Percentiles rank a stretch among this genome's conserved stretches.
phyloP scores from a whole-genome alignment of 2,329 filamentous ascomycete genomes.

The Alternaria novae-zelandiae region DNA sequence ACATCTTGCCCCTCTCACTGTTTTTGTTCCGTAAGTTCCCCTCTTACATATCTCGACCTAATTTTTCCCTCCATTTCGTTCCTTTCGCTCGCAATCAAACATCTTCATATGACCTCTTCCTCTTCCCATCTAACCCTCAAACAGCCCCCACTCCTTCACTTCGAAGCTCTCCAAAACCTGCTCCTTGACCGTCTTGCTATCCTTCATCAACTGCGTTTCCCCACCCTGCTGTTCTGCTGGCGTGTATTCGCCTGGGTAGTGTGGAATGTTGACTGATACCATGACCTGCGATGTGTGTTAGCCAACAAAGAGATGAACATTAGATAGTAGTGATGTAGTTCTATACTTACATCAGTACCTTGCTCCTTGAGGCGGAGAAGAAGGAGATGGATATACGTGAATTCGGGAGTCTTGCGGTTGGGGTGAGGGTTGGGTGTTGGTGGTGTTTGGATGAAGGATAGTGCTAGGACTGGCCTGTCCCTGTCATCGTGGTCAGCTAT shows the following conservation, averaged over 20 bases:
- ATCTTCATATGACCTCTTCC: neutral
- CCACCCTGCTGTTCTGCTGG: constrained; percentile 69
- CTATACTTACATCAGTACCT: constrained; percentile 68
- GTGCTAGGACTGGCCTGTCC: constrained; percentile 67
- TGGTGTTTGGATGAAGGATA: constrained; percentile 66
- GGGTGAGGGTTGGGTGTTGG: constrained; percentile 40
- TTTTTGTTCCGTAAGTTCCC: neutral
- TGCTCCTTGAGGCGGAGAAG: constrained; percentile 77
- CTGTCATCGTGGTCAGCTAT: constrained; percentile 22
- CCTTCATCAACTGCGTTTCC: constrained; percentile 65
- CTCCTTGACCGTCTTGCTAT: constrained; percentile 67
- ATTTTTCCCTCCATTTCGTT: neutral
- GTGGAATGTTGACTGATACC: constrained; percentile 86
- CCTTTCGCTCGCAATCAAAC: neutral
- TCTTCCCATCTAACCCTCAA: constrained; percentile 49
- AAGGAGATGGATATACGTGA: constrained; percentile 78
- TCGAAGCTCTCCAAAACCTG: constrained; percentile 76
- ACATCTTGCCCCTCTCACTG: neutral
- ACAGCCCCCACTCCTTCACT: constrained; percentile 81
- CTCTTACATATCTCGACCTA: neutral
- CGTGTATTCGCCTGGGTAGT: constrained; percentile 76
- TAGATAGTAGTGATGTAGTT: too few relatives aligned
- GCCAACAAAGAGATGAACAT: too few relatives aligned
- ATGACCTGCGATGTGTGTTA: constrained; percentile 57
- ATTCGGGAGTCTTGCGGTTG: constrained; percentile 52